Conservation (phyloP, 2,329 filamentous ascomycete species). For the Phialemoniopsis sp. region DNA sequence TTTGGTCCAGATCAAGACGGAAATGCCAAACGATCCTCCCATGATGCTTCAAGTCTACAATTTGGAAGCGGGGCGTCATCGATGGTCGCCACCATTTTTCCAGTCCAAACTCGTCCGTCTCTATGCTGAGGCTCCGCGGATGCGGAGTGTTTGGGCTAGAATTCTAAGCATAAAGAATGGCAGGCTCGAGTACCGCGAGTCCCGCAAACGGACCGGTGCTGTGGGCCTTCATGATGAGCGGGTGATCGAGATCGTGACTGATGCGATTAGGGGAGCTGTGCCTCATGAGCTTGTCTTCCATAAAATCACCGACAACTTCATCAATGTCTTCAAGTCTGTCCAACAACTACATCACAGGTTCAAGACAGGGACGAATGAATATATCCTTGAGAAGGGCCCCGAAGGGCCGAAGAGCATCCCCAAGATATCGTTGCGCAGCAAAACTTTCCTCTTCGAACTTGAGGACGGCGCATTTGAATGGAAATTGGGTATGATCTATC, state of each 20-base stretch:
- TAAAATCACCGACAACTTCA: slow-evolving; percentile 87
- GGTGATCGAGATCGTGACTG: slow-evolving; percentile 77
- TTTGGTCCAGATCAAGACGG: slow-evolving; percentile 82
- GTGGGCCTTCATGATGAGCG: slow-evolving; percentile 65
- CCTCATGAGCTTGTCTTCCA: slow-evolving; percentile 90
- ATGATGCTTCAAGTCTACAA: slow-evolving; percentile 87
- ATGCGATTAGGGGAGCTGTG: slow-evolving; percentile 82
- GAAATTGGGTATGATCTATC: slow-evolving; percentile 93
- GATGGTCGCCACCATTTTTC: slow-evolving; percentile 82
- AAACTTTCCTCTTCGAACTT: slow-evolving; percentile 82
- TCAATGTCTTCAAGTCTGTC: slow-evolving; percentile 81
- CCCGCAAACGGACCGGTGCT: slow-evolving; percentile 60
- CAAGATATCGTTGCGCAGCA: slow-evolving; percentile 76
- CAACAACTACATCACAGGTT: slow-evolving; percentile 93
- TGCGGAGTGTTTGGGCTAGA: slow-evolving; percentile 80
- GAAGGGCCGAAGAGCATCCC: slow-evolving; percentile 85
- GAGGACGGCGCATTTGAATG: slow-evolving; percentile 97
- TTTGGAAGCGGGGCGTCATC: slow-evolving; percentile 76
- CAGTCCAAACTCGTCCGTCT: slow-evolving; percentile 75
- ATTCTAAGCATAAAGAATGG: slow-evolving; percentile 79
- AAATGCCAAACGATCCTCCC: slow-evolving; percentile 83
- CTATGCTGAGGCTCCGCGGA: slow-evolving; percentile 81
- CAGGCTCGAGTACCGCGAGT: slow-evolving; percentile 75
- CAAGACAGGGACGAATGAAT: slow-evolving; percentile 80
- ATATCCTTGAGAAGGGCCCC: slow-evolving; percentile 79